Percentiles rank a stretch among this genome's conserved stretches.
These are phyloP conservation scores for Populus hybrid DNA, from an alignment of 441 rosid genomes.

Conservation along the genomic window DNA sequence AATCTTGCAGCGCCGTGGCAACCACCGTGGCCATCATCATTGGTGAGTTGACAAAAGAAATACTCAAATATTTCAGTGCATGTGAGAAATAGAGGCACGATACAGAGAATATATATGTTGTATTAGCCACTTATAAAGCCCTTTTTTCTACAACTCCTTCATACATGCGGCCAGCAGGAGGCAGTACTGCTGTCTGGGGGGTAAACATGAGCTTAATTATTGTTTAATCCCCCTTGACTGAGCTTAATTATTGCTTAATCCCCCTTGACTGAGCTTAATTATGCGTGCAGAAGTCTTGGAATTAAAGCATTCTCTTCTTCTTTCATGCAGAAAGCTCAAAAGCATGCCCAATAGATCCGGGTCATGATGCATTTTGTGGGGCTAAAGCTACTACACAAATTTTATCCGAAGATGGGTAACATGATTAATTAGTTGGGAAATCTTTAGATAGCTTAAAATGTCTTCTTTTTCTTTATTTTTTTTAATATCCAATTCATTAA, in stretches of 20 bases:
- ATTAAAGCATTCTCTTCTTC: background rate
- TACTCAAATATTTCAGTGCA: background rate
- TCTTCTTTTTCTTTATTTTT: background rate
- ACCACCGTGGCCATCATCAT: conserved; percentile 42
- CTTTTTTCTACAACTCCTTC: background rate
- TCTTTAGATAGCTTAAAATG: background rate
- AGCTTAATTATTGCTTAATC: background rate
- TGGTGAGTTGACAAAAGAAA: conserved; percentile 38
- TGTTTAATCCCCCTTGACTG: background rate
- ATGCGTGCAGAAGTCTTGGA: background rate
- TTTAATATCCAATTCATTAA: background rate
- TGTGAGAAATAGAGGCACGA: background rate
- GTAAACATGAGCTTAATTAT: background rate
- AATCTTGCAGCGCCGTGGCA: conserved; percentile 19
- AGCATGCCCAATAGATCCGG: conserved; percentile 18
- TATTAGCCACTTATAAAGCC: conserved; percentile 5
- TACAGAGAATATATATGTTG: background rate
- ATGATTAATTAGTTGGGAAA: conserved; percentile 2
- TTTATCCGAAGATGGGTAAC: conserved; percentile 5
- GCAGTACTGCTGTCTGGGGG: background rate
- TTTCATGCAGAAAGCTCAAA: background rate
- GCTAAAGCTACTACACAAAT: background rate
- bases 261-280: background rate
- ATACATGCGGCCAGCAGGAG: background rate
- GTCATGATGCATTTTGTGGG: conserved; percentile 17